Base-by-base conservation (phyloP, 305 asterid genomes). In the Rubia tinctorum region DNA sequence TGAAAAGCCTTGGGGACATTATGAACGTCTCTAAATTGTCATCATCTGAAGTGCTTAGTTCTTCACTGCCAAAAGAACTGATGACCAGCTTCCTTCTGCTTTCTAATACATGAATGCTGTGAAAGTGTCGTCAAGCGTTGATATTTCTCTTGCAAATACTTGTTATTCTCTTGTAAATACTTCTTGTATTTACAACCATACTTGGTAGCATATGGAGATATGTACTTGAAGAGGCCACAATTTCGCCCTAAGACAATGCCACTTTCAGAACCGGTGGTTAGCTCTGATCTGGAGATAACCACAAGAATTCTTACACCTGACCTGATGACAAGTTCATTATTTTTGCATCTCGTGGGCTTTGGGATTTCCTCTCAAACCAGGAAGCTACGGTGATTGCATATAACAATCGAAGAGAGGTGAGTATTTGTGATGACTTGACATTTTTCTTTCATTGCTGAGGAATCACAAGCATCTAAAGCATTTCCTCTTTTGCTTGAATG, bases 161-260 rank as follows among this genome's bases (percentile, higher is more conserved):
- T 27, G 3, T 30, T 1, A 30, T 30, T 30, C 34, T 25, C 22
- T 27, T 20, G 40, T 4, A 13, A 1, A 10, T 47, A 20, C 66
- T 23, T 25, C 23, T 64, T 23, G 6, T 8, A 15, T 53, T 17
- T 37, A 23, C 71, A 49, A 67, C 39, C 58, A n/a, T 81, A 73
- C 51, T 84, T 90, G 99, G 93, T 94, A 82, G 84, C 99, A 22
- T 92, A 92, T 64, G 99, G 99, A 15, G 98, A 94, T 84, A 95
- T 88, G 39, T 92, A 86, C 83, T 82, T 94, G 81, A 94, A 94
- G 80, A 81, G 79, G 73, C 89, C 93, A 15, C 93, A 88, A 74
- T 92, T 84, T 58, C 71, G 91, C 73, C 86, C 85, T 37, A 90
- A 81, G 77, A 84, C 90, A 37, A 73, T 83, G 20, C 83, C 83